Evolutionary conservation across 2,329 filamentous ascomycete genomes (phyloP), one percentile per base, ranked within the genome.

Genomic region (Stachybotrys elegans): DNA sequence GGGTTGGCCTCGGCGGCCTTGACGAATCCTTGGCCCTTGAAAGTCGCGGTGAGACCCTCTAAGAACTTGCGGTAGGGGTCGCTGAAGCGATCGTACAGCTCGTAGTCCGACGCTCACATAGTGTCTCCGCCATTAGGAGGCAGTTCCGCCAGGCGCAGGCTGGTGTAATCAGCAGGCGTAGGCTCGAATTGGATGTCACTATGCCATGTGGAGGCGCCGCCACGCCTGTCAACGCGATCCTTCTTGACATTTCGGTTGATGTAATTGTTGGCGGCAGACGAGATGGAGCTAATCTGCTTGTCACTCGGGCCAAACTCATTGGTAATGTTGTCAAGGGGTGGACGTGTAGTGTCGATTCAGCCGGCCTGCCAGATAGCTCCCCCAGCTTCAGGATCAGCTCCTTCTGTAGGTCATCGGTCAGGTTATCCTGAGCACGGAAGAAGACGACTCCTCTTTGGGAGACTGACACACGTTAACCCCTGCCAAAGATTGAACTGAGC

Each of bases 81-180:
- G 2, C 71, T 75, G 36, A 81, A 64, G 5, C 76, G 68, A 52
- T 82, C 78, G 44, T 78, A 81, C 14, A 80, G 55, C 43, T 82
- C 78, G 47, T 81, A 81, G 0, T 75, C 77, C 0, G 73, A 79
- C 0, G 77, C 78, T 75, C 77, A 82, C 2, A 82, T 65, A 0
- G 79, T 80, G 53, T 82, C 75, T 2, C 76, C 70, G 2, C 77
- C 77, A 0, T 71, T 76, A 43, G 67, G 63, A 0, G 78, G 79
- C 0, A 82, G 62, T 38, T 75, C 57, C 0, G 68, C 71, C 1
- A 82, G 55, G 3, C 76, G 67, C 4, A 84, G 61, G 2, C 69
- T 72, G 0, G 78, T 72, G 53, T 81, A 83, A 51, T 83, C 78
- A 0, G 71, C 68, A 0, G 79, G 78, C 1, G 71, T 63, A 0